These are phyloP conservation scores for Dissophora ornata DNA, from an alignment of 192 early-diverging fungal species.

Conservation along the genomic window DNA sequence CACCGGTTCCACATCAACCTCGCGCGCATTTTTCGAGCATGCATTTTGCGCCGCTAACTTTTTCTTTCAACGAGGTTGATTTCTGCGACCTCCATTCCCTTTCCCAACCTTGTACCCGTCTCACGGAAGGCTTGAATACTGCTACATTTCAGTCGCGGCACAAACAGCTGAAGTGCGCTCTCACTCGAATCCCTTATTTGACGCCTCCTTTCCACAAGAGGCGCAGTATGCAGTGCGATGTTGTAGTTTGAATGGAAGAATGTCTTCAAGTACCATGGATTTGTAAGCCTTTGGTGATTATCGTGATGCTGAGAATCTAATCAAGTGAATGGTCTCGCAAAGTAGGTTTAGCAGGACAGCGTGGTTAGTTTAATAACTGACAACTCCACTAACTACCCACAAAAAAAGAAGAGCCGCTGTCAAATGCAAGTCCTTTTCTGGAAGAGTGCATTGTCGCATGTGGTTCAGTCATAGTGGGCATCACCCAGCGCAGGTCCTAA, in stretches of 20 bases:
- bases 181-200: too few relatives aligned
- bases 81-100: too few relatives aligned
- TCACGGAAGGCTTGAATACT: too few relatives aligned
- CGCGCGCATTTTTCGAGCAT: too few relatives aligned
- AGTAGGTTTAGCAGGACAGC: background rate
- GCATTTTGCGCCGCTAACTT: too few relatives aligned
- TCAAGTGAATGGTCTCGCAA: background rate
- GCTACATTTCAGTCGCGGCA: too few relatives aligned
- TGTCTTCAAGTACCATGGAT: constrained; percentile 4
- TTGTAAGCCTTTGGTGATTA: constrained; percentile 1
- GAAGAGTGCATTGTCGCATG: constrained; percentile 38
- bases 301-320: background rate
- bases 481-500: constrained; percentile 23
- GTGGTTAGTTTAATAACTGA: background rate
- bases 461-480: constrained; percentile 37
- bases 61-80: too few relatives aligned
- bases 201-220: too few relatives aligned
- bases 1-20: too few relatives aligned
- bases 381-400: background rate
- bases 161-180: too few relatives aligned
- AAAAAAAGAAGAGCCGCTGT: constrained; percentile 9
- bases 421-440: constrained; percentile 43
- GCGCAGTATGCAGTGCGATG: too few relatives aligned
- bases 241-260: background rate
- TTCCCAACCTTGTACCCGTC: too few relatives aligned